These are phyloP conservation scores for Letharia columbiana DNA, from an alignment of 495 filamentous ascomycete genomes.

Conservation along the genomic window DNA sequence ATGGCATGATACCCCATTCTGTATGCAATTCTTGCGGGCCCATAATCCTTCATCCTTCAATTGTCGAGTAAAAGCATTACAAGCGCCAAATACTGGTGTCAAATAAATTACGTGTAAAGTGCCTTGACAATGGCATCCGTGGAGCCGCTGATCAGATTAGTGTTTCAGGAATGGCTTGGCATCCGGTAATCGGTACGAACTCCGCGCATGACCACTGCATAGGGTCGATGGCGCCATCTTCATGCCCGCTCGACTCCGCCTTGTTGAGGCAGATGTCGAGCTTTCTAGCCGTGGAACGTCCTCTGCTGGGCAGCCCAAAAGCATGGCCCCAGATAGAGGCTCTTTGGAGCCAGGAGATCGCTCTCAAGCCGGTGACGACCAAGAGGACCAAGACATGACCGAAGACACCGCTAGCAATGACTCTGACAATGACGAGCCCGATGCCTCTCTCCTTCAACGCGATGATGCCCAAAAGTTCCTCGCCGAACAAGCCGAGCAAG, in stretches of 20 bases:
- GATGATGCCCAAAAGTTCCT: constrained; percentile 33
- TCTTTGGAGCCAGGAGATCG: constrained; percentile 18
- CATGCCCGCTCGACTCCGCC: background rate
- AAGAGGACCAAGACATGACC: constrained; percentile 8
- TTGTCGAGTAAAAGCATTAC: background rate
- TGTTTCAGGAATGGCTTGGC: background rate
- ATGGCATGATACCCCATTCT: constrained; percentile 13
- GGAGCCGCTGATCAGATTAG: background rate
- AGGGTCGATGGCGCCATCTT: constrained; percentile 3
- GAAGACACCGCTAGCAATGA: background rate
- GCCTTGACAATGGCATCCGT: no score
- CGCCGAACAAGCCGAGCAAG: constrained; percentile 27
- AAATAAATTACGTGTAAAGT: no score
- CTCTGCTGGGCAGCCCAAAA: background rate
- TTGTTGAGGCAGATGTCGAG: constrained; percentile 12
- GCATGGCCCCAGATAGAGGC: constrained; percentile 36
- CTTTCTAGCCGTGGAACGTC: background rate
- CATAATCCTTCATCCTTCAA: background rate
- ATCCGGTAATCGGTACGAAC: background rate
- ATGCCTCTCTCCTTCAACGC: constrained; percentile 24
- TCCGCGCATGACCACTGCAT: background rate
- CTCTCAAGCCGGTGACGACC: constrained; percentile 12
- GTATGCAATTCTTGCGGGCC: background rate
- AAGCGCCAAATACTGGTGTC: background rate
- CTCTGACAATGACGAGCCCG: constrained; percentile 18